Base-by-base conservation (phyloP, 164 flowering plant genomes). In the Chimonanthus salicifolius region DNA sequence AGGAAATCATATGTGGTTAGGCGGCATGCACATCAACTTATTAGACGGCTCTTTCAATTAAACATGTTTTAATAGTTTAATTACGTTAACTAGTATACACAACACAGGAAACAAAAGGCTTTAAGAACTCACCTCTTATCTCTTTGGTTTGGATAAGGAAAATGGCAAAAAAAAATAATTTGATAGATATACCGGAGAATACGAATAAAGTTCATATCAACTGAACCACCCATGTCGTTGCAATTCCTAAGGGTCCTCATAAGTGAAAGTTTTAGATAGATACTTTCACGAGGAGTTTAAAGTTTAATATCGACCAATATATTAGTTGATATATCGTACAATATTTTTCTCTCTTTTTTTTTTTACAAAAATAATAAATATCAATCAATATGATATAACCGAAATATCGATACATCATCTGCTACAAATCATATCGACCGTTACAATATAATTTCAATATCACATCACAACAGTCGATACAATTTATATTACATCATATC, bases 21-120 rank as follows among this genome's bases (percentile, higher is more conserved):
- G 49, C 68, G 68, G 68, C 68, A 66, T 13, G 16, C 68, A 63
- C 66, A 7, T 63, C 66, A 63, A 54, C 66, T 63, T 20, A 63
- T 63, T 21, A 63, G 46, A 63, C 66, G 10, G 18, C 11, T 66
- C 68, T 54, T 16, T 66, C 68, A 66, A 45, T 66, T 44, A 66
- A 66, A 66, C 68, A 7, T 66, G 49, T 66, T 66, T 66, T 43
- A 66, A 44, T 66, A 66, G 13, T 44, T 66, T 46, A 66, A 66
- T 44, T 16, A 66, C 11, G 47, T 33, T 43, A 13, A 44, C 8
- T 44, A 44, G 9, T 45, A 44, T 11, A 11, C 5, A 5, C 16
- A 11, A 5, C 7, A 46, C 44, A 44, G 15, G 5, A 45, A 66
- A 33, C 66, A 63, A 18, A 11, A 63, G 66, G 10, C 9, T 20